These are phyloP conservation scores for Grosmannia serpens DNA, from an alignment of 2,329 filamentous ascomycete species.

Conservation along the genomic window DNA sequence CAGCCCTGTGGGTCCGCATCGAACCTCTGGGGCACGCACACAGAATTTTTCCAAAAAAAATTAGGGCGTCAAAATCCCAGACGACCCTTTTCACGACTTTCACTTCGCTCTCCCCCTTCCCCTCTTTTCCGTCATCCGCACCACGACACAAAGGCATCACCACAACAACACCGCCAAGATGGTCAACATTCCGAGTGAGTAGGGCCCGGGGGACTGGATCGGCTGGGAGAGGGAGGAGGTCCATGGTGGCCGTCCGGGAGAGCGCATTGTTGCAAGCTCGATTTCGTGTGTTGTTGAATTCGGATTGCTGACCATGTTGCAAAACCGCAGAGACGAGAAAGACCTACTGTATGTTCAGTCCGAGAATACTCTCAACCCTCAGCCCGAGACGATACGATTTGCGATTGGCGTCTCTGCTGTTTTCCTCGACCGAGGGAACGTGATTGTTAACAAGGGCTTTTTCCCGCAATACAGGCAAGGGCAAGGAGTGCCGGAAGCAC, in stretches of 20 bases:
- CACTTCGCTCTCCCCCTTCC: background rate
- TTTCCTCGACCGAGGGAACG: background rate
- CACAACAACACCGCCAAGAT: conserved; percentile 19
- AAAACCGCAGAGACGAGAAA: conserved; percentile 13
- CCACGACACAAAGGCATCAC: conserved; percentile 5
- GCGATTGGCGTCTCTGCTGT: background rate
- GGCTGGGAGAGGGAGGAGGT: background rate
- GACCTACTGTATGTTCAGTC: conserved; percentile 12
- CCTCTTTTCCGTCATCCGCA: background rate
- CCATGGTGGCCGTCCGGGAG: background rate
- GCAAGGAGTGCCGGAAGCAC: conserved; percentile 71
- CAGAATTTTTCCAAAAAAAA: conserved; percentile 4
- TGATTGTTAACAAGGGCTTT: conserved; percentile 7
- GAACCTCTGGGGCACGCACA: background rate
- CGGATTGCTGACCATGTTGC: conserved; percentile 7
- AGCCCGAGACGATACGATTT: background rate
- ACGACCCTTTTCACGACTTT: background rate
- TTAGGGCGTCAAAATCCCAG: background rate
- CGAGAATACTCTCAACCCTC: background rate
- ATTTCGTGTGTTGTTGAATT: background rate
- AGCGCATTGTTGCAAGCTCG: background rate
- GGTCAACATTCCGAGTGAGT: conserved; percentile 67
- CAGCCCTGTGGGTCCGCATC: background rate
- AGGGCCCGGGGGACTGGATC: background rate
- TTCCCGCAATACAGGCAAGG: conserved; percentile 47